Evolutionary conservation across 2,329 filamentous ascomycete genomes (phyloP).

Genomic region (Monilinia aucupariae): DNA sequence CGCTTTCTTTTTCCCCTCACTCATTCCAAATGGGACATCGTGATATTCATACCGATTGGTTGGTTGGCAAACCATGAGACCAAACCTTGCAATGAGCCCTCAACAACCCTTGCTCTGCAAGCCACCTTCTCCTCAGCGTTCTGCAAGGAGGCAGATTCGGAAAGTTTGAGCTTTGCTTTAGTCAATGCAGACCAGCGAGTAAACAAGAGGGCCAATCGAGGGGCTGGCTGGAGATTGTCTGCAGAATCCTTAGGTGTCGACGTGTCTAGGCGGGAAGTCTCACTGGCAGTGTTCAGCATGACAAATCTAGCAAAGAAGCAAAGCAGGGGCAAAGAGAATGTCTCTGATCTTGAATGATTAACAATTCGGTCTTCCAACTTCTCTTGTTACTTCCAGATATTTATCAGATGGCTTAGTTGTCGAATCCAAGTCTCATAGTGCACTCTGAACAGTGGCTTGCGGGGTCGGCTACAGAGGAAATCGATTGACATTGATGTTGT

Average conservation of each 20-base stretch:
- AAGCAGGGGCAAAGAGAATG: not conserved
- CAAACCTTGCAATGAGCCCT: conserved; percentile 3
- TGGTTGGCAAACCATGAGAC: not conserved
- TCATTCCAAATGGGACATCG: not conserved
- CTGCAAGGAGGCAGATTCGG: not conserved
- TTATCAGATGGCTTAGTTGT: not conserved
- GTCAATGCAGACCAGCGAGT: not conserved
- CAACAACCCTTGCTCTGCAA: conserved; percentile 3
- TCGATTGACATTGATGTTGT: conserved; percentile 2
- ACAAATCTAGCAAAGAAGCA: not conserved
- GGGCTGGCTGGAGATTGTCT: not conserved
- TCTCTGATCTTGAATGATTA: not conserved
- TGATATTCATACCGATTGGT: not conserved
- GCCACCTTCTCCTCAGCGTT: conserved; percentile 11
- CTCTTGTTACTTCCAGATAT: not conserved
- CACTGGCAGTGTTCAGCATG: not conserved
- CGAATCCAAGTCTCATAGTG: not conserved
- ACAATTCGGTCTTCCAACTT: not conserved
- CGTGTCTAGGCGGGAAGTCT: not conserved
- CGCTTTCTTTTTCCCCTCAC: not conserved
- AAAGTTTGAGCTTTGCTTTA: not conserved
- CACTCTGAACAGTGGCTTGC: conserved; percentile 2
- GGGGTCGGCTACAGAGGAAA: conserved; percentile 5
- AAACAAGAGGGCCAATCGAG: not conserved
- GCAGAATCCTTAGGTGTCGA: not conserved